These are phyloP conservation scores for Tricholoma sp. DNA, from an alignment of 768 basidiomycete species.

Conservation along the genomic window DNA sequence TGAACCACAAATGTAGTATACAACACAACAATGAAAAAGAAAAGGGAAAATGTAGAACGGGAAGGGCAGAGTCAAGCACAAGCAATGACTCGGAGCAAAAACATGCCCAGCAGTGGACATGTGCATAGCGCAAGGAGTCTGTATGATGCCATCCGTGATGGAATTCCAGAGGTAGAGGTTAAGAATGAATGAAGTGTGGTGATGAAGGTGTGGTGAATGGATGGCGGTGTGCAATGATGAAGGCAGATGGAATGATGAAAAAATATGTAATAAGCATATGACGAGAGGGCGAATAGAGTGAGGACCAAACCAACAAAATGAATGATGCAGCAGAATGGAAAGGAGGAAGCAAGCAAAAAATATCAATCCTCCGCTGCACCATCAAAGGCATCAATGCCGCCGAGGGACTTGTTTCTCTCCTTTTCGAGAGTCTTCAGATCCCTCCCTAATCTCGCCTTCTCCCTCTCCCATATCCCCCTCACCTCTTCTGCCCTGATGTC, in stretches of 20 bases:
- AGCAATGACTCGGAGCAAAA: conserved; percentile 1
- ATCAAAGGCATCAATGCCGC: conserved; percentile 13
- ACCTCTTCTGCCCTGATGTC: conserved; percentile 49
- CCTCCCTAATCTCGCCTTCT: conserved; percentile 38
- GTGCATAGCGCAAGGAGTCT: conserved; percentile 6
- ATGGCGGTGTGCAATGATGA: conserved; percentile 10
- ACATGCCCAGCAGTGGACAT: conserved; percentile 4
- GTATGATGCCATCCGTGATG: conserved; percentile 9
- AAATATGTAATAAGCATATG: conserved; percentile 14
- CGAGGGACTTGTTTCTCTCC: conserved; percentile 10
- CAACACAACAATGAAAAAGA: background rate
- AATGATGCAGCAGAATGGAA: conserved; percentile 5
- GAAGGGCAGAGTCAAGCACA: conserved; percentile 4
- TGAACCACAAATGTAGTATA: background rate
- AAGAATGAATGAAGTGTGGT: background rate
- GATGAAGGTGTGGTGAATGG: conserved; percentile 3
- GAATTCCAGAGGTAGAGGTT: conserved; percentile 5
- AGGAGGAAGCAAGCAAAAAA: background rate
- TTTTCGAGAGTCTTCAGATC: conserved; percentile 34
- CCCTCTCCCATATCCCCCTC: conserved; percentile 48
- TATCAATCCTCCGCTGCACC: conserved; percentile 17
- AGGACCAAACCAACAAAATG: background rate
- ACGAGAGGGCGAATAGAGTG: conserved; percentile 4
- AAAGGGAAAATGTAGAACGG: background rate
- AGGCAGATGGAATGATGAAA: background rate